Evolutionary conservation across 148 eudicot genomes (phyloP), one percentile per base, ranked within the genome.

Genomic region (Persicaria maculosa): DNA sequence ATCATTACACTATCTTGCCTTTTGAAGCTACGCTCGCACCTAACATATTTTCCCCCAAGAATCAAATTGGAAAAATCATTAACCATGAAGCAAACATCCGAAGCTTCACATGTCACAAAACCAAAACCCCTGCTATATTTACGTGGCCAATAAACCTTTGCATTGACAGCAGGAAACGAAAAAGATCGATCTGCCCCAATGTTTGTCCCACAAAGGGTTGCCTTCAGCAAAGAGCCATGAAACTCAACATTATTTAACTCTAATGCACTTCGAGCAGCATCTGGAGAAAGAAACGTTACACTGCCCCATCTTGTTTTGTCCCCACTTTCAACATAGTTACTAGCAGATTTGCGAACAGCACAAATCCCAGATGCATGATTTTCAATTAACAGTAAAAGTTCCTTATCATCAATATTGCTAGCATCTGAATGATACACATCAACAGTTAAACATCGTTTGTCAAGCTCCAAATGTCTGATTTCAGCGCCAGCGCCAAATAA

Each of bases 401-500:
- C 87, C 84, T 89, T 95, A 67, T 92, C 96, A 79, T 88, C 85
- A 72, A 95, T 64, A 40, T 74, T 68, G 77, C 77, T 79, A 44
- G 72, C 69, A 73, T 82, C 79, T 61, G 92, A 78, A 81, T 69
- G 81, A 77, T 76, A 89, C 46, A 95, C 82, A 68, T 92, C 93
- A 73, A 92, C 89, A 72, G 86, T 87, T 84, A 95, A 81, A 80
- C 81, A 87, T 82, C 97, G 88, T 84, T 84, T 87, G 46, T 90
- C 89, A 75, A 95, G 89, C 84, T 95, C 99, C 81, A 95, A 76
- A 87, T 95, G 96, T 74, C 86, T 92, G 73, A 92, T 90, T 82
- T 87, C 93, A 44, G 88, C 99, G 67, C 99, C 99, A 73, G 93
- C 85, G 58, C 99, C 99, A 75, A 95, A 87, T 52, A 95, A 80